These are phyloP conservation scores for Phoenix dactylifera DNA, from an alignment of 176 grass and related monocot genomes.

Conservation along the genomic window DNA sequence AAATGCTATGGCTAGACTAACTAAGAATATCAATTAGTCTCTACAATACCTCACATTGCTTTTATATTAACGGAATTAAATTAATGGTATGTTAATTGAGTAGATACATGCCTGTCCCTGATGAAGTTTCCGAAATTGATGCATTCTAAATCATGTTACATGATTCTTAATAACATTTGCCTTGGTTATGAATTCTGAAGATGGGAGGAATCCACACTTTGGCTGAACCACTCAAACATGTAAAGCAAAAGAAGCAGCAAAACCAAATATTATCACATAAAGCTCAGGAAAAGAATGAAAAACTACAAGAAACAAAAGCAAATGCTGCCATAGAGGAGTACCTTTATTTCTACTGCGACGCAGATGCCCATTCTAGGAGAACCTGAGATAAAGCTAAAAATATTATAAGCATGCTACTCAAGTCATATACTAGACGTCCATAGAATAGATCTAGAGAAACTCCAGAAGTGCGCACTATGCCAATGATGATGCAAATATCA, in stretches of 20 bases:
- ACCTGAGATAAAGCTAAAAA: conserved; percentile 38
- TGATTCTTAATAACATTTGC: conserved; percentile 73
- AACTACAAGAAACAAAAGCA: conserved; percentile 4
- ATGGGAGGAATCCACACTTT: conserved; percentile 86
- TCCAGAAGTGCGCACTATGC: too few relatives aligned
- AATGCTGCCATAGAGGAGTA: conserved; percentile 1
- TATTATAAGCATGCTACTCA: neutral
- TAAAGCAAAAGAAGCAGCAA: conserved; percentile 6
- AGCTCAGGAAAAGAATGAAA: conserved; percentile 5
- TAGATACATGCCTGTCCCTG: conserved; percentile 36
- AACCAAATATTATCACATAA: neutral
- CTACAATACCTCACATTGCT: too few relatives aligned
- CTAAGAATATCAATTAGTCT: too few relatives aligned
- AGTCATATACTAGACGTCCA: too few relatives aligned
- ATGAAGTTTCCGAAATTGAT: conserved; percentile 73
- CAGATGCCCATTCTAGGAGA: conserved; percentile 35
- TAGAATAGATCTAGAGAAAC: too few relatives aligned
- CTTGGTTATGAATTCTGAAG: conserved; percentile 72
- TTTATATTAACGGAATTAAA: too few relatives aligned
- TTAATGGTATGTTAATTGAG: too few relatives aligned
- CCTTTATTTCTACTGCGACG: conserved; percentile 94
- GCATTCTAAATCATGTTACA: conserved; percentile 87
- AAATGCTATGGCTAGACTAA: too few relatives aligned
- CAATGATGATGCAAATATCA: too few relatives aligned
- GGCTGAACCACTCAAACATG: conserved; percentile 28